Base-by-base conservation (phyloP, 1,284 basidiomycete genomes). In the Marasmius tenuissimus region DNA sequence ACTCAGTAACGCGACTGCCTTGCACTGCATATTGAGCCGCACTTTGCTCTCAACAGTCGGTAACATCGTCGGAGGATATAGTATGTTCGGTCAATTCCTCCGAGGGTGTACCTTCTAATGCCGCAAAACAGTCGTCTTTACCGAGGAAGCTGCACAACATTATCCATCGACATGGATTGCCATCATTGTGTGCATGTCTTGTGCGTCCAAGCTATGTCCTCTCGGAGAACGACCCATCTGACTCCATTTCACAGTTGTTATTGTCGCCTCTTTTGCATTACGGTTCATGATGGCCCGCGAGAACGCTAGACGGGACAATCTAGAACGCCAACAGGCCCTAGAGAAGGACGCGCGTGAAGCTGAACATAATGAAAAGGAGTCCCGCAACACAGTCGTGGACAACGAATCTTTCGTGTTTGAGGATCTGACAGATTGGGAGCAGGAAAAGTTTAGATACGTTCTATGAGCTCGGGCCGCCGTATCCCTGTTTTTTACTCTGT, bases 131-230 rank as follows among this genome's bases (percentile, higher is more conserved):
- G 61, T 62, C 39, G 56, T 62, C 20, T 54, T 58, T 20, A 52
- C 61, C 0, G 45, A 57, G 14, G 62, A 63, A 60, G 50, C 60
- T 10, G 33, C 8, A 1, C 47, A 53, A 1, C 54, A 63, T n/a
- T 63, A 63, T 38, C 34, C 60, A 3, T 61, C 62, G n/a, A 63
- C 62, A 7, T 63, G 62, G 62, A 56, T 63, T 22, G 54, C 62
- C 9, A 53, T 63, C 20, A 63, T 63, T 22, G 56, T 58, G 16
- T 57, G 35, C 27, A 61, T 61, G 60, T 58, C 57, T 16, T 62
- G 61, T 62, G 35, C 18, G 61, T 62, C 18, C 16, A 37, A 7
- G n/a, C 18, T 20, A n/a, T 16, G 12, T 9, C 11, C 18, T 16
- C 11, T 48, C 18, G 20, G 59, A 18, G 16, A 8, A 14, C 22